Evolutionary conservation across 768 basidiomycete genomes (phyloP).

Genomic region (Lentinula detonsa): DNA sequence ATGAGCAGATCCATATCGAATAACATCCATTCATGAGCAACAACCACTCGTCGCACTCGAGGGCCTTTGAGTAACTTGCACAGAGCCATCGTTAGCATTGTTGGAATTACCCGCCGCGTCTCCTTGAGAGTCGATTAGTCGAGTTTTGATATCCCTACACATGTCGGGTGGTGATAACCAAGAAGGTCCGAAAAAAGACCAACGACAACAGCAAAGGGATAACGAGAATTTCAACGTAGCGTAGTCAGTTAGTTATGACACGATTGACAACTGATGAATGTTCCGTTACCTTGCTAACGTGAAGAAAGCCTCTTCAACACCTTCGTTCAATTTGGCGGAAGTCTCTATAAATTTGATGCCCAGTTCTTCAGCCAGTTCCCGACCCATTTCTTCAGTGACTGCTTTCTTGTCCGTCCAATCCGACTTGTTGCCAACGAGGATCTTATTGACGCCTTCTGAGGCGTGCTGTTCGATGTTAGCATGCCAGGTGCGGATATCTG

Average conservation of each 20-base stretch:
- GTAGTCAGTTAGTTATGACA: background rate
- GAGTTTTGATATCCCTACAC: conserved; percentile 90
- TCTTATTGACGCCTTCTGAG: conserved; percentile 98
- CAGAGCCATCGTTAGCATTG: conserved; percentile 45
- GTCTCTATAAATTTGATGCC: conserved; percentile 98
- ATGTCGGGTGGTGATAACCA: background rate
- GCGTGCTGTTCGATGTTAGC: conserved; percentile 98
- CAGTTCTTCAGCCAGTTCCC: conserved; percentile 86
- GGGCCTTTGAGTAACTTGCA: conserved; percentile 60
- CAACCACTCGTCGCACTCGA: conserved; percentile 41
- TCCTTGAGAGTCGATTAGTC: conserved; percentile 91
- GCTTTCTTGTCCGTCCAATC: conserved; percentile 97
- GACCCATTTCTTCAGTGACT: conserved; percentile 88
- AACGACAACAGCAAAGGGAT: background rate
- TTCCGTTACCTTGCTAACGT: conserved; percentile 74
- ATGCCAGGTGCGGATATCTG: conserved; percentile 99
- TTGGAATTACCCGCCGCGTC: conserved; percentile 42
- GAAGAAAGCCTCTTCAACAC: conserved; percentile 99
- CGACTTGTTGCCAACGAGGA: conserved; percentile 97
- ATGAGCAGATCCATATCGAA: background rate
- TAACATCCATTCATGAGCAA: conserved; percentile 33
- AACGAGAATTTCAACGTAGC: background rate
- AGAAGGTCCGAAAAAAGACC: background rate
- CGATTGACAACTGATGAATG: conserved; percentile 18
- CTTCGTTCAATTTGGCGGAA: conserved; percentile 93